Evolutionary conservation across 805 yeast species (phyloP).

Genomic region (Zygosaccharomyces pseudorouxii): DNA sequence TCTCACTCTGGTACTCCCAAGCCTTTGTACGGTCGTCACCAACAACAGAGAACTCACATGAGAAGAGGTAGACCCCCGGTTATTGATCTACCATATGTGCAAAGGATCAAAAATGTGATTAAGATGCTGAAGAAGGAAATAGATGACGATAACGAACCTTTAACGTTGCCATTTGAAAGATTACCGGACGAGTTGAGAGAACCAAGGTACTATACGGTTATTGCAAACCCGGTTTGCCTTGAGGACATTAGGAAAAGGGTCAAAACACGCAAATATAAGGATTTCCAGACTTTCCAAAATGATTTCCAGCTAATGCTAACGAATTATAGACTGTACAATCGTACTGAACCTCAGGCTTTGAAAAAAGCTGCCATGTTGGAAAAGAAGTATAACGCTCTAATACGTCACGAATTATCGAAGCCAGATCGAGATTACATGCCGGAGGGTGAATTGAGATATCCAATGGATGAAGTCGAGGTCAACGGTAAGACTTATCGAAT

Average conservation of each 20-base stretch:
- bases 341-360: conserved; percentile 52
- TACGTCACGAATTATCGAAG: conserved; percentile 66
- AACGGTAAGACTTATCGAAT: conserved; percentile 71
- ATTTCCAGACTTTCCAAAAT: conserved; percentile 67
- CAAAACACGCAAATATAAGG: conserved; percentile 75
- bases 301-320: conserved; percentile 73
- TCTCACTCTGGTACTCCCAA: conserved; percentile 27
- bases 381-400: conserved; percentile 49
- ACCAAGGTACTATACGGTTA: conserved; percentile 44
- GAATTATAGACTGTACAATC: conserved; percentile 65
- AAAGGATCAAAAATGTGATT: conserved; percentile 81
- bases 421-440: conserved; percentile 75
- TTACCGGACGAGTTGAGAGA: conserved; percentile 62
- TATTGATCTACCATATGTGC: conserved; percentile 56
- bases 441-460: conserved; percentile 60
- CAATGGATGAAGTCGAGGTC: conserved; percentile 71
- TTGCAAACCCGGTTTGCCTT: conserved; percentile 59
- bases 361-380: conserved; percentile 64
- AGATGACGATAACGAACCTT: conserved; percentile 45
- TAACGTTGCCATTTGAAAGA: conserved; percentile 70
- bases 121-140: conserved; percentile 73
- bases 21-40: conserved; percentile 20
- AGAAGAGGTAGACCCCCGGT: conserved; percentile 37
- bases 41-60: conserved; percentile 28
- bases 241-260: conserved; percentile 76